Evolutionary conservation across 495 filamentous ascomycete species (phyloP), one percentile per base, ranked within the genome.

Genomic region (Podospora bellae-mahoneyi): DNA sequence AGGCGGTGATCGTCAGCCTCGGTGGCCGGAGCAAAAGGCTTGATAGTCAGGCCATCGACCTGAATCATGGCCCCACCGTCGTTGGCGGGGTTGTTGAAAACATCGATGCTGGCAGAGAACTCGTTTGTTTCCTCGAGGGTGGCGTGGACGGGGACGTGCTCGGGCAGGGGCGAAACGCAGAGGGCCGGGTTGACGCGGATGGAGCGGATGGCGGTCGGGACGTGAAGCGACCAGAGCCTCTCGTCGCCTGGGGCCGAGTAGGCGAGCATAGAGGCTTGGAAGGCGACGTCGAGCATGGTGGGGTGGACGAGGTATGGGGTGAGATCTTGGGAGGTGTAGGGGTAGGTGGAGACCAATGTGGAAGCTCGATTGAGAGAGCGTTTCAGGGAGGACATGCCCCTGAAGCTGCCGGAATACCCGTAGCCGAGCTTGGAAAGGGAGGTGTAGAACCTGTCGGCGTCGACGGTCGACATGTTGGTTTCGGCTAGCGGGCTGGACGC

Each of bases 261-360:
- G 0, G 78, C 75, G 2, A 76, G 62, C 7, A 80, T 30, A 1
- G 73, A 56, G 34, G 71, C 59, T 53, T 78, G 77, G 30, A 78
- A 69, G 0, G 76, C 74, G 3, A 61, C 64, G 60, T 80, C 78
- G 5, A 80, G 68, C 0, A 64, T 53, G 0, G 65, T 72, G 0
- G 77, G 78, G 55, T 80, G 78, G 4, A 80, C 15, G 6, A 76
- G 23, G 30, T 32, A 32, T 4, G 30, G 75, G 60, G 28, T 0
- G 67, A 56, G 30, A 7, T 64, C n/a, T 13, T 18, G 2, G 30
- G 20, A 4, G 23, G 27, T 27, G 62, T 64, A 53, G 32, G 30
- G 0, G 16, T 26, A 53, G 32, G 62, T 20, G 20, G 62, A 30
- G 7, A 48, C 30, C 15, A 20, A 2, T 6, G 48, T 20, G 18